Conservation (phyloP, 179 eudicot genomes). For the Corrigiola litoralis region DNA sequence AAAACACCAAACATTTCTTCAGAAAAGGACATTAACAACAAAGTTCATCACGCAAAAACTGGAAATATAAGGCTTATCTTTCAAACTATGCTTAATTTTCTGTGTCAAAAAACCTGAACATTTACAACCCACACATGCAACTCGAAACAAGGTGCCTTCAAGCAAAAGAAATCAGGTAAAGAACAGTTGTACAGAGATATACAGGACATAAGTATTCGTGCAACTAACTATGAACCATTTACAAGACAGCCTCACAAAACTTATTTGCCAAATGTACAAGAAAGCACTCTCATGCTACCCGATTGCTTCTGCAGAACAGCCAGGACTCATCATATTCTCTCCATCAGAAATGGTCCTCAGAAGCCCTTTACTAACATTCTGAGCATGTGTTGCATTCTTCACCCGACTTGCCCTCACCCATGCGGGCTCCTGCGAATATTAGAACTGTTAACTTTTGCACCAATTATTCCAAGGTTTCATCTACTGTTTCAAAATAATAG, state of each 20-base stretch:
- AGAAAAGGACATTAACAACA: no score
- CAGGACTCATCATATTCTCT: constrained; percentile 20
- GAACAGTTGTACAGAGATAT: not conserved
- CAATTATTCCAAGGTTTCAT: not conserved
- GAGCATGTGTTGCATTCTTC: constrained; percentile 70
- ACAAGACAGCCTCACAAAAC: constrained; percentile 16
- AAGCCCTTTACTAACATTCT: constrained; percentile 60
- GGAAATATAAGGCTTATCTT: no score
- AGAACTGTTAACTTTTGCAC: not conserved
- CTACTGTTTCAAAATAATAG: not conserved
- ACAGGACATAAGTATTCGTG: not conserved
- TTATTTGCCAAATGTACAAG: constrained; percentile 22
- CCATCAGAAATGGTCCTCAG: constrained; percentile 58
- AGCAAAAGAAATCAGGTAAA: not conserved
- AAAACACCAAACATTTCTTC: no score
- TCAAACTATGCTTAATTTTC: not conserved
- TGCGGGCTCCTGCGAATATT: constrained; percentile 66
- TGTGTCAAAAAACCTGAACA: not conserved
- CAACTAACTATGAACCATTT: constrained; percentile 4
- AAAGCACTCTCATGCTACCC: not conserved
- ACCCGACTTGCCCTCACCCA: constrained; percentile 81
- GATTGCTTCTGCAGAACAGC: not conserved
- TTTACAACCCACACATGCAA: not conserved
- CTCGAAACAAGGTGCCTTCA: constrained; percentile 1
- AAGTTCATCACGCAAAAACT: no score